Evolutionary conservation across 441 rosid species (phyloP), one percentile per base, ranked within the genome.

Genomic region (Hura crepitans): DNA sequence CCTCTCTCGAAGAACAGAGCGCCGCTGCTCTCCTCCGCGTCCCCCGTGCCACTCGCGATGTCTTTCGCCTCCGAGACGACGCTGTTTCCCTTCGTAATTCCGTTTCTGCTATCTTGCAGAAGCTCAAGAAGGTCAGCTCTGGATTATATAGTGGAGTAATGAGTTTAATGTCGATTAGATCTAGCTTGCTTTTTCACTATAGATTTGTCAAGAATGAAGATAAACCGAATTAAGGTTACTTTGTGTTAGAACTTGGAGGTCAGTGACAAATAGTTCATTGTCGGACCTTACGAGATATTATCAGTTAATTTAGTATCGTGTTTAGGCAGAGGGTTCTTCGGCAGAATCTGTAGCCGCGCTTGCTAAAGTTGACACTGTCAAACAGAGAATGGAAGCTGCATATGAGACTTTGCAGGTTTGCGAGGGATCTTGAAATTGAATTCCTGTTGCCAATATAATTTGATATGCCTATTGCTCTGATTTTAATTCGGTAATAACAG

Each of bases 311-410:
- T 51, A 58, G 2, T 56, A 10, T 58, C 28, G 0, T 62, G 50
- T 49, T 65, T 20, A 92, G 98, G 99, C 98, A 15, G 98, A 95
- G 82, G 99, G 99, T 71, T 87, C 96, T 23, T 89, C 99, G 6
- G 93, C 98, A 0, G 99, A 88, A 68, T 90, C 97, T 78, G 89
- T 95, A 58, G 87, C 98, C 64, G 82, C 99, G 4, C 91, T 95
- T 53, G 93, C 99, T 61, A 90, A 94, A 80, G 97, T 95, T 51
- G 99, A 95, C 82, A 88, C 77, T 39, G 99, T 95, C 68, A 95
- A 90, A 85, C 97, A 95, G 81, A 88, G 98, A 81, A 92, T 95
- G 98, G 98, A 95, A 79, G 90, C 96, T 65, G 97, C 99, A 0
- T 90, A 90, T 46, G 85, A 87, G 78, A 95, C 99, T 4, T 77